A percentile compares a stretch with the other conserved stretches of the same genome.
Conservation (phyloP, 768 basidiomycete genomes). For the Xerocomellus amylosporus region DNA sequence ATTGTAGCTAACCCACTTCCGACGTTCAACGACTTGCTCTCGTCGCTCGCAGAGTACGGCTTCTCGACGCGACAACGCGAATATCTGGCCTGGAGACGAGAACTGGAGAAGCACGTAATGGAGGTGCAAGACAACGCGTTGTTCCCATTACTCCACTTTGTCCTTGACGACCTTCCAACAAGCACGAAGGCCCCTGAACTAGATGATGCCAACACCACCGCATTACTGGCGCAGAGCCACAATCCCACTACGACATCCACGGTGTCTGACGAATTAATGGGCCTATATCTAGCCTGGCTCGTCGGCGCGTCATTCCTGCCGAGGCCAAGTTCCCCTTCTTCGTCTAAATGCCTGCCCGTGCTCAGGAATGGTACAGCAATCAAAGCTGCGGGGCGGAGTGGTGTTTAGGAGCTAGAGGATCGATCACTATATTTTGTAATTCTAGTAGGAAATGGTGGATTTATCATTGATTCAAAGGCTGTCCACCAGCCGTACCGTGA, state of each 20-base stretch:
- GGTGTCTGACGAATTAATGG: constrained; percentile 76
- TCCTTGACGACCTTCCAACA: constrained; percentile 94
- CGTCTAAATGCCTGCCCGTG: constrained; percentile 48
- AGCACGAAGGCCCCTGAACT: constrained; percentile 92
- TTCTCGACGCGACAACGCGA: constrained; percentile 77
- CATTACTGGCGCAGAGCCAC: constrained; percentile 49
- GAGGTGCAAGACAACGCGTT: constrained; percentile 94
- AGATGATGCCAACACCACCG: constrained; percentile 80
- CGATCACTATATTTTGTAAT: neutral
- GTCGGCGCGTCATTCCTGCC: constrained; percentile 81
- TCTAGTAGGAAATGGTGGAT: neutral
- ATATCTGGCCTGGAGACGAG: constrained; percentile 88
- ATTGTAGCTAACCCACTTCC: constrained; percentile 83
- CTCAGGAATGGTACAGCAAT: constrained; percentile 40
- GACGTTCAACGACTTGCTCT: constrained; percentile 85
- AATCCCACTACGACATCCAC: constrained; percentile 43
- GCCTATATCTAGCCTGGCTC: constrained; percentile 90
- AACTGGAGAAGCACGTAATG: constrained; percentile 93
- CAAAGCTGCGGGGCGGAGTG: constrained; percentile 71
- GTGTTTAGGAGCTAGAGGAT: constrained; percentile 35
- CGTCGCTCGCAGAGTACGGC: constrained; percentile 72
- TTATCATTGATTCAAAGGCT: neutral
- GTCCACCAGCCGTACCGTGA: neutral
- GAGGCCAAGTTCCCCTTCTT: constrained; percentile 39
- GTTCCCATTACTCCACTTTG: constrained; percentile 96